Base-by-base conservation (phyloP, 2,329 filamentous ascomycete genomes). In the Aspergillus tamarii region DNA sequence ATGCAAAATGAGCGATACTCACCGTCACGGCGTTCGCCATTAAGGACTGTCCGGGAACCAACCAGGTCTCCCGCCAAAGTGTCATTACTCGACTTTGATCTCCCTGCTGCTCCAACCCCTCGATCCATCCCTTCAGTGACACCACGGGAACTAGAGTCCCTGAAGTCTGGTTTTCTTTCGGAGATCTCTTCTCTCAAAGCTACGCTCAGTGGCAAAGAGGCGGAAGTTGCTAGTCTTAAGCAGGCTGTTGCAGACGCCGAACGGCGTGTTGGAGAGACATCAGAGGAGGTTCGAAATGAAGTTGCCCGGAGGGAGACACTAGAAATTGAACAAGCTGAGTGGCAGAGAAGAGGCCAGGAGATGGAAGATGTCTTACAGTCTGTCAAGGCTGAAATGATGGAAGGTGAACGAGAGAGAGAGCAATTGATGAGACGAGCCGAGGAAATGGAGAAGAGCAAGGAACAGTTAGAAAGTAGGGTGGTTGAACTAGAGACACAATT, bases 181-280 rank as follows among this genome's bases (percentile, higher is more conserved):
- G 92, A 98, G 75, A 96, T 99, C 64, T 96, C 93, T 66, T 93
- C 91, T n/a, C 86, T 99, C 21, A 95, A 92, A 74, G 95, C 95
- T 3, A 94, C 92, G 11, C 84, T 99, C 11, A 94, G 90, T 71
- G 95, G 95, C 56, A 96, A 95, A 73, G 94, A 98, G 76, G 94
- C 94, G 7, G 94, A 98, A 77, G 92, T 95, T 41, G 85, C 89
- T 57, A 94, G 91, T 39, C 85, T 98, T 63, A 97, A 97, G 76
- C 88, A 91, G 50, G 93, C 95, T 0, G 88, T 98, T 34, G 88
- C 88, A 7, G 94, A 98, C 78, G 94, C 95, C 0, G 95, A 99
- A 81, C 91, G 93, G 75, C 90, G 94, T 26, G 94, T 96, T 23
- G 94, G 93, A 34, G 91, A 95, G 80, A 91, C 90, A 58, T 85